Conservation (phyloP, 2,329 filamentous ascomycete genomes). For the Pestalotiopsis sp. region DNA sequence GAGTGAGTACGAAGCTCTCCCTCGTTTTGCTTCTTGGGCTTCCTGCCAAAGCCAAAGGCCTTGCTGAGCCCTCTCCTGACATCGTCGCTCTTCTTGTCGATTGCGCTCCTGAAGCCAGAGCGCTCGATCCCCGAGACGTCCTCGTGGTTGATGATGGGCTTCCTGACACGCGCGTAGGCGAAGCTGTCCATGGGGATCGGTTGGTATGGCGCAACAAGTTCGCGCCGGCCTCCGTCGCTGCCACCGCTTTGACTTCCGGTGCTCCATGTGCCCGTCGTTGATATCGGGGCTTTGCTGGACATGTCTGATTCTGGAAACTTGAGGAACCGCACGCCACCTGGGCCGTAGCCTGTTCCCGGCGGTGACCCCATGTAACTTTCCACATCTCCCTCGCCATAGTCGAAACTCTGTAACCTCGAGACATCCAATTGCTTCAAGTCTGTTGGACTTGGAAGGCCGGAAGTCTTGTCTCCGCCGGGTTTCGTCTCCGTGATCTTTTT, state of each 20-base stretch:
- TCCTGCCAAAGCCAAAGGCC: slow-evolving; percentile 55
- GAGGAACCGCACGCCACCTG: slow-evolving; percentile 46
- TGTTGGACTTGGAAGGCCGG: slow-evolving; percentile 29
- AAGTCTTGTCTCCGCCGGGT: slow-evolving; percentile 29
- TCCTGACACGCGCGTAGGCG: slow-evolving; percentile 45
- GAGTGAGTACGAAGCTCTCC: slow-evolving; percentile 37
- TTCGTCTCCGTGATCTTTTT: slow-evolving; percentile 59
- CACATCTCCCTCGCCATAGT: slow-evolving; percentile 41
- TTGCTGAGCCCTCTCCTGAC: slow-evolving; percentile 56
- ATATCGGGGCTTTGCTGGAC: slow-evolving; percentile 24
- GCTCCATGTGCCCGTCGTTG: slow-evolving; percentile 30
- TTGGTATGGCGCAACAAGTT: slow-evolving; percentile 23
- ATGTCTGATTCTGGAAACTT: slow-evolving; percentile 46
- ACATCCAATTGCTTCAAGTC: slow-evolving; percentile 29
- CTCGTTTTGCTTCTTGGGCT: slow-evolving; percentile 41
- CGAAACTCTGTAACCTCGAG: slow-evolving; percentile 31
- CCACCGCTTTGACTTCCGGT: slow-evolving; percentile 42
- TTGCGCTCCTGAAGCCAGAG: slow-evolving; percentile 52
- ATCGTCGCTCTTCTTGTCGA: slow-evolving; percentile 60
- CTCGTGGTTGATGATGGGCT: slow-evolving; percentile 48
- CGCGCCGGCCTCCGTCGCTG: slow-evolving; percentile 37
- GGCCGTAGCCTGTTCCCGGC: slow-evolving; percentile 45
- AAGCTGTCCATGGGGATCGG: slow-evolving; percentile 43
- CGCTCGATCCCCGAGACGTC: slow-evolving; percentile 58
- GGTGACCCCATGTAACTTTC: slow-evolving; percentile 38